Evolutionary conservation across 2,329 filamentous ascomycete genomes (phyloP).

Genomic region (Bipolaris victoriae): DNA sequence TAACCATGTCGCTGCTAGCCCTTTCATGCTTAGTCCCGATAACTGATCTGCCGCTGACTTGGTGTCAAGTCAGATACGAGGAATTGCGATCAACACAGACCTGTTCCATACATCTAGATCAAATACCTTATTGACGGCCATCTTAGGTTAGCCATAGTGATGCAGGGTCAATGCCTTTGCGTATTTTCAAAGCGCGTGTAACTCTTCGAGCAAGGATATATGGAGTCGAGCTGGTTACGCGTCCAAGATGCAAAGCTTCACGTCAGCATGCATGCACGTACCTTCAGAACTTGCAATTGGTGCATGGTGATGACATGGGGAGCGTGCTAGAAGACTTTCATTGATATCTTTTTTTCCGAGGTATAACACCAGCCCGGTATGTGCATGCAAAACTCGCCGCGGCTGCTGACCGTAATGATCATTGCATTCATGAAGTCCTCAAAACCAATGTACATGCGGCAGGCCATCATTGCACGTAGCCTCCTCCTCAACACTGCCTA

Average conservation of each 20-base stretch:
- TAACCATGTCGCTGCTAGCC: constrained; percentile 6
- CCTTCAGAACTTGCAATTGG: not conserved
- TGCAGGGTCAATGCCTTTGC: not conserved
- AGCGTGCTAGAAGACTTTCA: constrained; percentile 45
- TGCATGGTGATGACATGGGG: constrained; percentile 1
- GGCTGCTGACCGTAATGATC: constrained; percentile 31
- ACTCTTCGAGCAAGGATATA: not conserved
- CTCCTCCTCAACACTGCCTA: constrained; percentile 26
- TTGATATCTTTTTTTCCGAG: constrained; percentile 44
- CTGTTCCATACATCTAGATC: not conserved
- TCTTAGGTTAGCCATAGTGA: not conserved
- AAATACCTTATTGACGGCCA: too few relatives aligned
- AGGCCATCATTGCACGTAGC: constrained; percentile 29
- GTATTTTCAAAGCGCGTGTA: not conserved
- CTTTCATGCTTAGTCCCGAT: not conserved
- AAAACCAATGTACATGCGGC: constrained; percentile 33
- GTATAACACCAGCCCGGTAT: constrained; percentile 44
- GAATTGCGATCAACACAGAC: not conserved
- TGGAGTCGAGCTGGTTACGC: not conserved
- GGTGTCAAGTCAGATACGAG: not conserved
- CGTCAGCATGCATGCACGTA: not conserved
- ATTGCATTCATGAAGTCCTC: constrained; percentile 27
- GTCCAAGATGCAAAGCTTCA: not conserved
- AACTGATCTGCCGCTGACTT: constrained; percentile 6
- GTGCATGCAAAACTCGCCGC: constrained; percentile 40